Percentiles rank a stretch among this genome's conserved stretches.
These are phyloP conservation scores for Colletotrichum graminicola DNA, from an alignment of 2,329 filamentous ascomycete species.

Conservation along the genomic window DNA sequence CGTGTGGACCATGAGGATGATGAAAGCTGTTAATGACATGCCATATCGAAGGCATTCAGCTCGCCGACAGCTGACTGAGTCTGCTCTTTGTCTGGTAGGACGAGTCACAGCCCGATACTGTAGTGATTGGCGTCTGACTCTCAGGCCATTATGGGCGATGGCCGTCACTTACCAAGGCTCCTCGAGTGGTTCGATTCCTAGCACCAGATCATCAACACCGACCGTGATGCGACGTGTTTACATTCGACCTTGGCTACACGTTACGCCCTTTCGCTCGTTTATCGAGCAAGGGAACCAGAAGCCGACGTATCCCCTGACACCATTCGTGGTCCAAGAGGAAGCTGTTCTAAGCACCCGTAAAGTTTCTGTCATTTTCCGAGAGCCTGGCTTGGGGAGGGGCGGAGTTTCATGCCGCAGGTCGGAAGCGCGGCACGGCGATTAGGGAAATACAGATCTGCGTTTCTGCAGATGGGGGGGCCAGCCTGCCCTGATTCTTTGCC, in stretches of 20 bases:
- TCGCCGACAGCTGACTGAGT: background rate
- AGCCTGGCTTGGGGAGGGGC: background rate
- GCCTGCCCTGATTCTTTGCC: background rate
- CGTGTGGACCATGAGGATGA: background rate
- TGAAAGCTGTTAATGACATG: background rate
- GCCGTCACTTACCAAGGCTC: background rate
- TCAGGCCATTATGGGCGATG: background rate
- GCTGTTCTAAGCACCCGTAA: background rate
- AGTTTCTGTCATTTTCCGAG: background rate
- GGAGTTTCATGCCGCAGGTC: background rate
- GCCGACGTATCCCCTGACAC: background rate
- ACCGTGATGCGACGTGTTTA: background rate
- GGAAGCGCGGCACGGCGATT: background rate
- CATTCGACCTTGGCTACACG: background rate
- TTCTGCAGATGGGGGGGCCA: constrained; percentile 1
- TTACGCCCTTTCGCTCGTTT: background rate
- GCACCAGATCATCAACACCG: background rate
- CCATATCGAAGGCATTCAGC: background rate
- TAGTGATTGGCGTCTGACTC: background rate
- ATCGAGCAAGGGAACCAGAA: background rate
- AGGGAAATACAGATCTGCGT: constrained; percentile 14
- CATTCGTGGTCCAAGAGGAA: background rate
- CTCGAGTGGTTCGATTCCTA: background rate
- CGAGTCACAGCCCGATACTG: background rate
- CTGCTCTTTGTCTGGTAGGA: background rate